A percentile compares a stretch with the other conserved stretches of the same genome.
Conservation (phyloP, 2,329 filamentous ascomycete species). For the Xylaria sp. region DNA sequence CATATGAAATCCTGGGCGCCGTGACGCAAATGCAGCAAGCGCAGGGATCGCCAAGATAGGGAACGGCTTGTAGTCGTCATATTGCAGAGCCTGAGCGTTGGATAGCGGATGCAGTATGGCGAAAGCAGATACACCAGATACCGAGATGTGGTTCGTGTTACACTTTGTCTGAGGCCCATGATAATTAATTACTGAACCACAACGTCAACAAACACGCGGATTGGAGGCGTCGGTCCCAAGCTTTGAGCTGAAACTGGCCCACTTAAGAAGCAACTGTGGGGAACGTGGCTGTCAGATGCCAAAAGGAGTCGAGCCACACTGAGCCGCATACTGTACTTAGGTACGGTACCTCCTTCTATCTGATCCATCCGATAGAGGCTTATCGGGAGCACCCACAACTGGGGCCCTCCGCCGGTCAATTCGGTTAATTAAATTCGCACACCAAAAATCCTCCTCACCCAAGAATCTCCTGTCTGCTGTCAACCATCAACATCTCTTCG, state of each 20-base stretch:
- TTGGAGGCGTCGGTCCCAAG: constrained; percentile 7
- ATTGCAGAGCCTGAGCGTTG: background rate
- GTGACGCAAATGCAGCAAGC: constrained; percentile 4
- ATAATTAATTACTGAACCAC: constrained; percentile 19
- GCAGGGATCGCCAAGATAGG: background rate
- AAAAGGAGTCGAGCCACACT: constrained; percentile 16
- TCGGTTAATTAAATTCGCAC: constrained; percentile 32
- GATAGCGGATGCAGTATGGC: constrained; percentile 1
- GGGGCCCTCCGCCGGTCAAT: constrained; percentile 20
- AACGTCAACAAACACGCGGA: constrained; percentile 26
- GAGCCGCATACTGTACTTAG: too few relatives aligned
- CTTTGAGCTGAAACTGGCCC: background rate
- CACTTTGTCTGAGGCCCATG: constrained; percentile 14
- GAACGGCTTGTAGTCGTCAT: constrained; percentile 9
- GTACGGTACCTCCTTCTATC: too few relatives aligned
- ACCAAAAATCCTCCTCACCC: constrained; percentile 27
- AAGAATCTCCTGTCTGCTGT: constrained; percentile 24
- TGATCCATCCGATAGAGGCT: constrained; percentile 18
- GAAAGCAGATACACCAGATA: background rate
- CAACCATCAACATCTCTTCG: constrained; percentile 24
- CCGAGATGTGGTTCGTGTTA: constrained; percentile 13
- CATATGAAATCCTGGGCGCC: constrained; percentile 1
- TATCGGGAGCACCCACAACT: constrained; percentile 27
- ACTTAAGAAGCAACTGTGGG: background rate
- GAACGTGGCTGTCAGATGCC: background rate